Evolutionary conservation across 352 stramenopile genomes (phyloP), one percentile per base, ranked within the genome.

Genomic region (Pythium sukuiense): DNA sequence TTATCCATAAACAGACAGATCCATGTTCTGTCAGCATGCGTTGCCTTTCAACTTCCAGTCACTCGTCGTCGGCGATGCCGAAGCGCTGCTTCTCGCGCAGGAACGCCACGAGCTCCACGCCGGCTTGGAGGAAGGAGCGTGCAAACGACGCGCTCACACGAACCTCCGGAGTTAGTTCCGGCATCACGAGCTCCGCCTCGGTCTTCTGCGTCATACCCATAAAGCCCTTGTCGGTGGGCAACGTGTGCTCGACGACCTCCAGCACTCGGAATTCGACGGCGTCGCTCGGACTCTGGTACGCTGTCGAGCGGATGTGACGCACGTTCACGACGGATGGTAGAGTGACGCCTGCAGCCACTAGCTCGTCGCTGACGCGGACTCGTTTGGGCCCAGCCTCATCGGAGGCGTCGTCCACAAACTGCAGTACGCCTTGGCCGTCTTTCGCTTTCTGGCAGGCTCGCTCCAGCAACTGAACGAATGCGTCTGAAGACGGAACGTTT

Each of bases 91-190:
- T 32, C 18, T 64, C 50, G 2, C 83, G 83, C 33, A 93, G 69
- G 53, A 78, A 92, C 57, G 86, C 80, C n/a, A 90, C 83, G 67
- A 87, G 85, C 33, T 81, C 66, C 53, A 90, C 73, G 13, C 81
- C 85, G 8, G 73, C 86, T 33, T 61, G 60, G 41, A 93, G 49
- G 53, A 92, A 90, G 45, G 71, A 48, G 48, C 77, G 70, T 8
- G 83, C 81, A 39, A 91, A 92, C 1, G 59, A 62, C 7, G 83
- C 76, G 7, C 77, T 60, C 43, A 92, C 69, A 3, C 81, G 80
- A 11, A 70, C 74, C 53, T 88, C 72, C 20, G 79, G 59, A 18
- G 80, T 88, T 30, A 92, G 71, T 37, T 79, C 59, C 20, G 83
- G 85, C 61, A 93, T 76, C 14, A 68, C 48, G 18, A 93, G 79